phyloP scores from a whole-genome alignment of 2,329 filamentous ascomycete species.

The Penicillium sp. region DNA sequence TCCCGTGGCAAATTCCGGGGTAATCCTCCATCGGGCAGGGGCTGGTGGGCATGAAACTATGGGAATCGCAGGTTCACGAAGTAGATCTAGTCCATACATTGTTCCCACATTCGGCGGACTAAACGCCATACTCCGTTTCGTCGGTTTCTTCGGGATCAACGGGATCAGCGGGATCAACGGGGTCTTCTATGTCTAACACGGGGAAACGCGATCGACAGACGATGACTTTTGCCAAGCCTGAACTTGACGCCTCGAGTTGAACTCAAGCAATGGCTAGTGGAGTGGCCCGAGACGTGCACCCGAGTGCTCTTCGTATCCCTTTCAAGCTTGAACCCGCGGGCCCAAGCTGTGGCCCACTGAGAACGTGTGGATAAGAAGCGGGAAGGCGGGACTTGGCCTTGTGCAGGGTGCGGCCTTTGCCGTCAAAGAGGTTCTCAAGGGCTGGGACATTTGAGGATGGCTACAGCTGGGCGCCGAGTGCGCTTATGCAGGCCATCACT shows the following conservation, averaged over 20 bases:
- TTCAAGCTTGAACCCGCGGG: neutral
- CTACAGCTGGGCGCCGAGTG: conserved; percentile 11
- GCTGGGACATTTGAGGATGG: neutral
- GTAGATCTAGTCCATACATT: neutral
- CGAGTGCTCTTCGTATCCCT: neutral
- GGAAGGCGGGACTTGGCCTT: neutral
- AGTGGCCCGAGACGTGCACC: neutral
- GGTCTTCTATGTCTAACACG: neutral
- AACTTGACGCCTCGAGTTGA: conserved; percentile 3
- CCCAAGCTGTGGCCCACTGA: conserved; percentile 3
- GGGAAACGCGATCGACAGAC: conserved; percentile 1
- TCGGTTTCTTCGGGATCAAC: neutral
- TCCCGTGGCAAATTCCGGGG: conserved; percentile 1
- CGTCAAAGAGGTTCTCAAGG: neutral
- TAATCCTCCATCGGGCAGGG: neutral
- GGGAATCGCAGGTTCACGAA: neutral
- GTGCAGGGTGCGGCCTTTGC: neutral
- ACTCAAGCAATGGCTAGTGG: conserved; percentile 17
- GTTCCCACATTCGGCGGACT: neutral
- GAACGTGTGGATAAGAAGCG: conserved; percentile 1
- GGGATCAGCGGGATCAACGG: neutral
- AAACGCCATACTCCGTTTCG: neutral
- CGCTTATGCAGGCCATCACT: conserved; percentile 22
- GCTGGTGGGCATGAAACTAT: neutral
- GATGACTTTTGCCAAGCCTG: conserved; percentile 10